Evolutionary conservation across 495 filamentous ascomycete genomes (phyloP), one percentile per base, ranked within the genome.

Genomic region (Penicillium simplicissimum): DNA sequence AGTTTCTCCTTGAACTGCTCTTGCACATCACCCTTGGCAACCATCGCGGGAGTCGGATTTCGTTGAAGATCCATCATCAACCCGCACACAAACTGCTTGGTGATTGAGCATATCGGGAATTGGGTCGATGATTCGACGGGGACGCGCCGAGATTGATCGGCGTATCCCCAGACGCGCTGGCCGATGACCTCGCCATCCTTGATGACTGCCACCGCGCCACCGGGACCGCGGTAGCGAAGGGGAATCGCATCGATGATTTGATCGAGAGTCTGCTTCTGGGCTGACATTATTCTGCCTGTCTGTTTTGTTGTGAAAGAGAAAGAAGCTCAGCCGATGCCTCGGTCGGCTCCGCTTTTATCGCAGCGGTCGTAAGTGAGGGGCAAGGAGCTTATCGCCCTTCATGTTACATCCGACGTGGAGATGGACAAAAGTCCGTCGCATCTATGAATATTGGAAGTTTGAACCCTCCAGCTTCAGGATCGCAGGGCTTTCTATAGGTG

Each of bases 41-140:
- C 57, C 55, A 70, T 60, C 4, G 52, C 52, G 10, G 70, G 58
- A 1, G 70, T 59, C 10, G 64, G 67, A 28, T 65, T 66, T 19
- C 67, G 70, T 19, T 74, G 38, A 5, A 76, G 57, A 38, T 76
- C 74, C 2, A 67, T 38, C 34, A 74, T 40, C 14, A 76, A 31
- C 15, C 65, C 67, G 45, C 72, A 74, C 1, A 76, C 47, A 19
- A 74, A 71, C 33, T 76, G 74, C 45, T 76, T 76, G 1, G 72
- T 72, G 47, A 75, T 76, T 8, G 74, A 76, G 43, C 74, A 76
- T 28, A 76, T 75, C 1, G 74, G 72, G 47, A 76, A 64, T 34
- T 42, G 71, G 0, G 59, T 71, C 7, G 66, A 31, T 7, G 68
- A 43, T 0, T 67, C 61, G 43, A 76, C 49, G 31, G 56, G 64